Base-by-base conservation (phyloP, 495 filamentous ascomycete species). In the Penicillium paxilli region DNA sequence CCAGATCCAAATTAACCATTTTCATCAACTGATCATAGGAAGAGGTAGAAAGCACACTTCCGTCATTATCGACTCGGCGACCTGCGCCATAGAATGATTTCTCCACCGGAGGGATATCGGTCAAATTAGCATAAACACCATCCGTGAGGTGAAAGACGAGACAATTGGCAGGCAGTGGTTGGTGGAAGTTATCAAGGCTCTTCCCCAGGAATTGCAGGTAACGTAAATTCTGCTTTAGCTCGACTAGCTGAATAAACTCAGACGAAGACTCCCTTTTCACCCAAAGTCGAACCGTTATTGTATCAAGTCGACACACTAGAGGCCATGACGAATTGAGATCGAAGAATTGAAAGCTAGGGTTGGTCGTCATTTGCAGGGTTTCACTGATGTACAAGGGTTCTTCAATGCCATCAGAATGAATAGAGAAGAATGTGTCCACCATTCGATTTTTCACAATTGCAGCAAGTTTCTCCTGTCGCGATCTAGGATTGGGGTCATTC, bases 381-480 rank as follows among this genome's bases (percentile, higher is more conserved):
- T 98, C 94, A 70, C 91, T 96, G 65, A 96, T 84, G 67, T 98
- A 98, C 20, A 98, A 71, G 0, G 94, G 92, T 17, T 89, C 86
- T 32, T 81, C 69, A 41, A 80, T 67, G 1, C 72, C 80, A 7
- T 80, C 78, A 53, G 82, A 83, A 71, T 96, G 92, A 21, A 98
- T 69, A 0, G 90, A 87, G 67, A 96, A 95, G 81, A 96, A 97
- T 9, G 85, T 83, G 69, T 96, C 89, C n/a, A 85, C 89, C 75
- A 95, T 86, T 48, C 84, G 81, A 56, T 74, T 83, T 25, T 82
- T 81, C 19, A 85, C 83, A 2, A 87, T 80, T 58, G 90, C 83
- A 61, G 94, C 88, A 40, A 96, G 70, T 59, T 83, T 88, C 60
- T 86, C 83, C 77, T 96, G 92, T 57, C 89, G 66, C 16, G 77